A percentile compares a stretch with the other conserved stretches of the same genome.
phyloP scores from a whole-genome alignment of 495 filamentous ascomycete species.

The Penicillium robsamsonii region DNA sequence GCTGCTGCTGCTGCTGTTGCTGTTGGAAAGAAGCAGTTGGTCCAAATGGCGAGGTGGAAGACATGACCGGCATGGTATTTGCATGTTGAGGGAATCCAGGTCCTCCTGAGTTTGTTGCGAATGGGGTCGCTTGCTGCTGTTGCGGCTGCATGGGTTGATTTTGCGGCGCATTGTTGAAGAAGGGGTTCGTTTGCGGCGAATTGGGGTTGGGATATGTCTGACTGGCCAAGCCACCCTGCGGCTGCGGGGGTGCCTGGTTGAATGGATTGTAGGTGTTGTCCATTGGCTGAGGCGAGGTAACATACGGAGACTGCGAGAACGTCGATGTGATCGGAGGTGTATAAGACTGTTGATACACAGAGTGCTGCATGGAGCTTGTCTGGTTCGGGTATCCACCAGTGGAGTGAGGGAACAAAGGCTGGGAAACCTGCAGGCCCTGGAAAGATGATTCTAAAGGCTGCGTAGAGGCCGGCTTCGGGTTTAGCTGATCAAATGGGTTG shows the following conservation, averaged over 20 bases:
- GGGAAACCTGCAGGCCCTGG: constrained; percentile 68
- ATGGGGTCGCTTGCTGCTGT: constrained; percentile 20
- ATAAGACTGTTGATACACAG: constrained; percentile 54
- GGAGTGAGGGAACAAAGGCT: constrained; percentile 76
- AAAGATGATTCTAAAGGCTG: constrained; percentile 67
- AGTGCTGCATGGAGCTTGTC: constrained; percentile 47
- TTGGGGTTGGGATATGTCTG: constrained; percentile 32
- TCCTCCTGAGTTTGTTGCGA: constrained; percentile 35
- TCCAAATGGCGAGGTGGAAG: constrained; percentile 36
- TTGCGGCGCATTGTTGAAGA: constrained; percentile 48
- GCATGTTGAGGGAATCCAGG: constrained; percentile 37
- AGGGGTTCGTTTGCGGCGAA: constrained; percentile 50
- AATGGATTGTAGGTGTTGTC: constrained; percentile 64
- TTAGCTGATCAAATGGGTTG: constrained; percentile 67
- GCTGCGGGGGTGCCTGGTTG: constrained; percentile 49
- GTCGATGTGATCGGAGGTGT: constrained; percentile 59
- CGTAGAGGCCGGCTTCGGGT: constrained; percentile 41
- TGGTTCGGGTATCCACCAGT: constrained; percentile 71
- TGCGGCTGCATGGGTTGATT: constrained; percentile 28
- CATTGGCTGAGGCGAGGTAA: constrained; percentile 41
- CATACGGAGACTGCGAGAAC: constrained; percentile 49
- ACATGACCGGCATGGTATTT: constrained; percentile 43
- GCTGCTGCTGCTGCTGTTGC: constrained; percentile 27
- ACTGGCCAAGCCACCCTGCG: constrained; percentile 35
- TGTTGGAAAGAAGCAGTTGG: constrained; percentile 41